Evolutionary conservation across 352 stramenopile species (phyloP).

Genomic region (Salisapilia sapeloensis): DNA sequence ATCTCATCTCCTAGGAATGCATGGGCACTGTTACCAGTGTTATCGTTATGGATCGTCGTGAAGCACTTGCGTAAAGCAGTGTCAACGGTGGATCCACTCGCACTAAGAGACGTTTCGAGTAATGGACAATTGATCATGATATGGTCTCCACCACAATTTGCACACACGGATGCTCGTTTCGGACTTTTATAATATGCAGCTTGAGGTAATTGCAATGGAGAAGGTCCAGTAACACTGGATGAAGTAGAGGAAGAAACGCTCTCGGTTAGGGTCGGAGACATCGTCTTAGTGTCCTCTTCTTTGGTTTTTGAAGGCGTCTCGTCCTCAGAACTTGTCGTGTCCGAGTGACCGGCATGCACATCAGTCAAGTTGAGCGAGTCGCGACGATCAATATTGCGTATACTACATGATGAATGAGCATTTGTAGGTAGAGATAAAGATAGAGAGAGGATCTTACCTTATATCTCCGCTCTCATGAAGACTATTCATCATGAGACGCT

Average conservation of each 20-base stretch:
- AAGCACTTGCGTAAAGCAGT: conserved; percentile 75
- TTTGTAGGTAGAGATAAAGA: conserved; percentile 2
- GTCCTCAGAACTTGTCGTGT: conserved; percentile 5
- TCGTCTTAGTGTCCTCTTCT: conserved; percentile 10
- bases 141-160: conserved; percentile 67
- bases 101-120: conserved; percentile 23
- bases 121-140: conserved; percentile 67
- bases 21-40: conserved; percentile 68
- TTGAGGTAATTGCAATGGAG: too few species aligned
- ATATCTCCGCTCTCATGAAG: conserved; percentile 56
- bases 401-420: conserved; percentile 9
- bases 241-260: conserved; percentile 1
- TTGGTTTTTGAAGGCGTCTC: conserved; percentile 2
- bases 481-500: conserved; percentile 74
- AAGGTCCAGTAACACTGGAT: too few species aligned
- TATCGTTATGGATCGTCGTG: conserved; percentile 76
- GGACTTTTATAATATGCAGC: conserved; percentile 33
- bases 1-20: conserved; percentile 74
- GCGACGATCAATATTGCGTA: conserved; percentile 59
- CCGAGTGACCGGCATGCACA: conserved; percentile 17
- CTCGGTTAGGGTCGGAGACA: conserved; percentile 4
- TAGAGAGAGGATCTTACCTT: conserved; percentile 13
- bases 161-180: conserved; percentile 45
- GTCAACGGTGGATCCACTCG: conserved; percentile 17
- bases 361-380: conserved; percentile 21